Percentiles rank a stretch among this genome's conserved stretches.
These are phyloP conservation scores for Graphilbum sp. DNA, from an alignment of 2,329 filamentous ascomycete genomes.

Conservation along the genomic window DNA sequence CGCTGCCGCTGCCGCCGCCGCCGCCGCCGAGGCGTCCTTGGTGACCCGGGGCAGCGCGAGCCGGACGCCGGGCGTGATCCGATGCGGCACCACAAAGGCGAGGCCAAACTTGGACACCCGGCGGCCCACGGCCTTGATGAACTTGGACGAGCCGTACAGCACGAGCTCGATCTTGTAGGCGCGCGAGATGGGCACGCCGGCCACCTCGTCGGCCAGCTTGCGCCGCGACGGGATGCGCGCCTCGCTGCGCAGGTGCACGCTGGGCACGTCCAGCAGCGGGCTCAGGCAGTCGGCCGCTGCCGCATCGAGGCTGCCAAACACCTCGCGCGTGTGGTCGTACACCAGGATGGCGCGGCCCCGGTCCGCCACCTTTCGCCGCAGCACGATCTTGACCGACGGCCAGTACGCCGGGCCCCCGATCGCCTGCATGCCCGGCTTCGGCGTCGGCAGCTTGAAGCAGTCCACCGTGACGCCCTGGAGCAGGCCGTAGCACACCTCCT, in stretches of 20 bases:
- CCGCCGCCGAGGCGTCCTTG: slow-evolving; percentile 1
- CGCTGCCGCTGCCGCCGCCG: slow-evolving; percentile 9
- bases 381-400: slow-evolving; percentile 57
- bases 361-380: slow-evolving; percentile 42
- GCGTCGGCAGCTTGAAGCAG: slow-evolving; percentile 50
- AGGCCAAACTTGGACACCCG: slow-evolving; percentile 50
- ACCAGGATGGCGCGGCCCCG: slow-evolving; percentile 49
- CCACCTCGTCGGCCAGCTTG: slow-evolving; percentile 44
- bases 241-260: slow-evolving; percentile 50
- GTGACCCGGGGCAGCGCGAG: slow-evolving; percentile 71
- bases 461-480: slow-evolving; percentile 51
- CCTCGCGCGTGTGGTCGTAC: slow-evolving; percentile 51
- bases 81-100: slow-evolving; percentile 48
- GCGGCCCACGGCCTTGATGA: slow-evolving; percentile 47
- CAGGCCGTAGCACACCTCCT: slow-evolving; percentile 68
- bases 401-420: slow-evolving; percentile 44
- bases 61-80: slow-evolving; percentile 50
- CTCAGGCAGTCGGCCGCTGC: slow-evolving; percentile 51
- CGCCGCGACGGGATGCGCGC: slow-evolving; percentile 53
- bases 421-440: slow-evolving; percentile 44
- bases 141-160: slow-evolving; percentile 60
- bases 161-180: slow-evolving; percentile 53
- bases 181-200: slow-evolving; percentile 45
- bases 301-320: slow-evolving; percentile 62
- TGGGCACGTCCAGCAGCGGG: slow-evolving; percentile 53